phyloP scores from a whole-genome alignment of 108 stramenopile genomes.

The Skeletonema grethae region DNA sequence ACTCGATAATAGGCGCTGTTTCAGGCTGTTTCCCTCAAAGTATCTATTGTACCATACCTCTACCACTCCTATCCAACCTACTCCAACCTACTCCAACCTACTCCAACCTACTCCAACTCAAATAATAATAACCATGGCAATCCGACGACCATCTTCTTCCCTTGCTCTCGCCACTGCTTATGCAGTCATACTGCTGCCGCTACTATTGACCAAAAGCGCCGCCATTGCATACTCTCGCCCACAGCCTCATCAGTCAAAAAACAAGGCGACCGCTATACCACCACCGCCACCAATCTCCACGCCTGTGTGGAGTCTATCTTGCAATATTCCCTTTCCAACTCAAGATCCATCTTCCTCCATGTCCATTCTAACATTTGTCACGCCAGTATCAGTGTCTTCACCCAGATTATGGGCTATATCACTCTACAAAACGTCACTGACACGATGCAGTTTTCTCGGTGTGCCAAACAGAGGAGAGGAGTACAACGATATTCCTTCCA shows the following conservation, averaged over 20 bases:
- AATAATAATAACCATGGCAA: background rate
- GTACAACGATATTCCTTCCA: slow-evolving; percentile 41
- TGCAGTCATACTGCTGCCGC: background rate
- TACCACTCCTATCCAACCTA: no score
- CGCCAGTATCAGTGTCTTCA: slow-evolving; percentile 56
- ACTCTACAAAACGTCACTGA: slow-evolving; percentile 56
- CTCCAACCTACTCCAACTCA: no score
- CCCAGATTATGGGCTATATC: slow-evolving; percentile 61
- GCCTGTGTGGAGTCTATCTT: slow-evolving; percentile 61
- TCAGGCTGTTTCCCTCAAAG: no score
- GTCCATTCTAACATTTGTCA: slow-evolving; percentile 70
- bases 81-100: no score
- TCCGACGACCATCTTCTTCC: background rate
- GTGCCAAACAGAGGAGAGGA: slow-evolving; percentile 23
- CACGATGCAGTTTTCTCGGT: slow-evolving; percentile 55
- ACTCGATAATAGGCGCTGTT: no score
- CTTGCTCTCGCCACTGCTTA: background rate
- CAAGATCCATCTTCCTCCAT: slow-evolving; percentile 46
- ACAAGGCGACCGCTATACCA: background rate
- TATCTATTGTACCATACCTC: no score
- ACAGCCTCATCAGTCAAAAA: background rate
- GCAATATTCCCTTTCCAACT: slow-evolving; percentile 13
- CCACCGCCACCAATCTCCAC: slow-evolving; percentile 62
- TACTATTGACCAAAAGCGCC: background rate
- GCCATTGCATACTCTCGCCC: background rate